A percentile compares a stretch with the other conserved stretches of the same genome.
Evolutionary conservation across 1,139 yeast species (phyloP).

Genomic region (Cylindricascospora bacillispora): DNA sequence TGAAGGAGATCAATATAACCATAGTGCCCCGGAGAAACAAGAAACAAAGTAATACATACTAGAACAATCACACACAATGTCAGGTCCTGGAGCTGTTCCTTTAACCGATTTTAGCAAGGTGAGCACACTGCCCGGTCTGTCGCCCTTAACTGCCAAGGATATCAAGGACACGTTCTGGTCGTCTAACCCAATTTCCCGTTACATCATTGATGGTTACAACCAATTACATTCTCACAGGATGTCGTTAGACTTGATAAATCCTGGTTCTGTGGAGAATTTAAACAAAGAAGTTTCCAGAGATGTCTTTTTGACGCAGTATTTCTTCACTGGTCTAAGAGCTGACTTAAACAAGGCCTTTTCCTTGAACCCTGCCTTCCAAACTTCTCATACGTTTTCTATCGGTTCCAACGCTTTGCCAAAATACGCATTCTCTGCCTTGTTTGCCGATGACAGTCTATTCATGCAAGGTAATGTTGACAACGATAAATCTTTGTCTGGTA

Average conservation of each 20-base stretch:
- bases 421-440: slow-evolving; percentile 83
- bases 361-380: slow-evolving; percentile 92
- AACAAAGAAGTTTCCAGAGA: slow-evolving; percentile 90
- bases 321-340: slow-evolving; percentile 93
- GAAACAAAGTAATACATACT: no score
- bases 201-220: slow-evolving; percentile 64
- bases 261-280: slow-evolving; percentile 90
- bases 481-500: slow-evolving; percentile 75
- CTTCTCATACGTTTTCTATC: slow-evolving; percentile 83
- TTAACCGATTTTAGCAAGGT: no score
- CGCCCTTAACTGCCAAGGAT: no score
- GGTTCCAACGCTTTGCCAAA: slow-evolving; percentile 85
- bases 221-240: slow-evolving; percentile 67
- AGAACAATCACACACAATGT: no score
- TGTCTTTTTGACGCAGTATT: slow-evolving; percentile 79
- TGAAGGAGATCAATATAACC: no score
- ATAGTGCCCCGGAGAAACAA: no score
- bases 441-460: slow-evolving; percentile 75
- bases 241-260: slow-evolving; percentile 72
- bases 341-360: slow-evolving; percentile 88
- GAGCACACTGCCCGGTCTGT: no score
- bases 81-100: no score
- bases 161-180: slow-evolving; percentile 54
- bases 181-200: slow-evolving; percentile 74
- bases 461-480: slow-evolving; percentile 88